Base-by-base conservation (phyloP, 345 rosid genomes). In the Lumnitzera racemosa region DNA sequence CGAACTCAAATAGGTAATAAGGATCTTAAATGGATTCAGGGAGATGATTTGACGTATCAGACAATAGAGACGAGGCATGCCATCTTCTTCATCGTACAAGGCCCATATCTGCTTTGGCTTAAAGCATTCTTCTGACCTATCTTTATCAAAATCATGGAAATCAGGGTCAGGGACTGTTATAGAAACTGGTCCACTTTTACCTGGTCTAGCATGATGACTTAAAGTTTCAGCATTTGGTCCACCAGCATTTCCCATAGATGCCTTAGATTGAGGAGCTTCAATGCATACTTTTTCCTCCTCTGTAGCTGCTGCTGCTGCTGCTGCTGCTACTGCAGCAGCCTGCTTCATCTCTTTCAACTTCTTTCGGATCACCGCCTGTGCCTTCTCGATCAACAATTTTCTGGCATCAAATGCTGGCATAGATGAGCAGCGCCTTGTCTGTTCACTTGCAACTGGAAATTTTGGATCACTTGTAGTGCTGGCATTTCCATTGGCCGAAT, bases 71-170 rank as follows among this genome's bases (percentile, higher is more conserved):
- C 99, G 95, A 58, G 99, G 97, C 99, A 94, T 94, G 47, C 97
- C 97, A 36, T 94, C 97, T 57, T 94, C 96, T 72, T 94, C 99
- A 50, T 94, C 99, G 57, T 90, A 94, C 29, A 94, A 68, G 36
- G 99, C 99, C 97, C 97, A 94, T 77, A 94, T 84, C 57, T 94
- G 96, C 78, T 86, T 90, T 16, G 96, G 90, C 74, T 81, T 70
- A 75, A 94, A 94, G 83, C 88, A 77, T 63, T 94, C 95, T 79
- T 94, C 99, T 5, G 88, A 79, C 72, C 99, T 78, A 70, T 86
- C 90, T 53, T 81, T 84, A 72, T 90, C 97, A 52, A 94, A 94
- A 66, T 94, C 96, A 74, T 90, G 99, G 75, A 94, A 94, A 64
- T 94, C 99, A 2, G 96, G 79, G 70, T 94, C 99, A 52, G 99